phyloP scores from a whole-genome alignment of 2,329 filamentous ascomycete genomes.

The Eurotiales sp. region DNA sequence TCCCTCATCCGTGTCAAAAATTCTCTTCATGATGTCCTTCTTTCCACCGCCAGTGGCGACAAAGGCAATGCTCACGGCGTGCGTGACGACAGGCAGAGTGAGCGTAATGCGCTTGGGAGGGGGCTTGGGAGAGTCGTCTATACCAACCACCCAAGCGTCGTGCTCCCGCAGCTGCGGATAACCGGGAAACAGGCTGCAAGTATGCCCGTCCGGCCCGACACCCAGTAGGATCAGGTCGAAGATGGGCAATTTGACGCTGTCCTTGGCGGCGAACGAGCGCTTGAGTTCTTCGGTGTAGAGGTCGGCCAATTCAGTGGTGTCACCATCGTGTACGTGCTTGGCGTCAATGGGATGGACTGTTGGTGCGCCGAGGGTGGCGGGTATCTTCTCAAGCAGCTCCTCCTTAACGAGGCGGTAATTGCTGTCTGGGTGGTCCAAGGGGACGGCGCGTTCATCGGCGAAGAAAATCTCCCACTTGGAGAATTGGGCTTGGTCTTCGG shows the following conservation, averaged over 20 bases:
- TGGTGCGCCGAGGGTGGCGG: conserved; percentile 61
- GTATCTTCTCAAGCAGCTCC: conserved; percentile 86
- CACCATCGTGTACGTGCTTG: conserved; percentile 64
- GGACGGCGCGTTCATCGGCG: conserved; percentile 92
- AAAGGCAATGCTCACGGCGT: conserved; percentile 82
- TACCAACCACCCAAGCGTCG: conserved; percentile 86
- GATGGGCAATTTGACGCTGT: conserved; percentile 89
- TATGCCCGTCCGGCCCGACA: conserved; percentile 94
- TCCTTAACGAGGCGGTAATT: conserved; percentile 87
- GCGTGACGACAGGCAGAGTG: conserved; percentile 83
- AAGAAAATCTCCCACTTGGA: conserved; percentile 97
- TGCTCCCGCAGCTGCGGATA: conserved; percentile 82
- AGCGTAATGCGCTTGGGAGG: conserved; percentile 87
- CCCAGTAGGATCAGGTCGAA: conserved; percentile 93
- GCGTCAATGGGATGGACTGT: conserved; percentile 76
- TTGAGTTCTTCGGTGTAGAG: conserved; percentile 89
- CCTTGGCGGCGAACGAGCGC: conserved; percentile 78
- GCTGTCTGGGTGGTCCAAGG: conserved; percentile 86
- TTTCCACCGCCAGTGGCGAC: conserved; percentile 86
- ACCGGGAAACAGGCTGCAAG: conserved; percentile 91
- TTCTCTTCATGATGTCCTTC: conserved; percentile 86
- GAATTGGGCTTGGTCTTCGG: conserved; percentile 67
- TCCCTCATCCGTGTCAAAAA: conserved; percentile 76
- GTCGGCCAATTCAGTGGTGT: conserved; percentile 89
- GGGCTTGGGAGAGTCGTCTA: conserved; percentile 92